Evolutionary conservation across 441 rosid genomes (phyloP).

Genomic region (Macaranga tanarius): DNA sequence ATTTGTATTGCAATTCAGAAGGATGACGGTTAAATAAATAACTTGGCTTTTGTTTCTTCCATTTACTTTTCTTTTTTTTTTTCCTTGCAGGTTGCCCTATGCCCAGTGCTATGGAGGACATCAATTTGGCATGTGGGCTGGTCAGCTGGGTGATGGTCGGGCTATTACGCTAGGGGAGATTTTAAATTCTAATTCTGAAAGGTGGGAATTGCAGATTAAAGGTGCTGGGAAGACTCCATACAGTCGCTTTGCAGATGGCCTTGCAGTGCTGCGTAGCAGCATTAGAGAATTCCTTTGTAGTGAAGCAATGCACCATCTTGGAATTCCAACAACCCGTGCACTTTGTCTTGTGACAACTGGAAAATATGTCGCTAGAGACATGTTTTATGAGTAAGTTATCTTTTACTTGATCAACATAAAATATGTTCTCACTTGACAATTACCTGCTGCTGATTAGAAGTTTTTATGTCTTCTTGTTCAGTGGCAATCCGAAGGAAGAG

Average conservation of each 20-base stretch:
- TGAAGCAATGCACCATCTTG: slow-evolving; percentile 85
- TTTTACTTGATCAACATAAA: background rate
- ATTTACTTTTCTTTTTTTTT: background rate
- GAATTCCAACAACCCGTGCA: slow-evolving; percentile 95
- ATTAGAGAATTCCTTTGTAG: slow-evolving; percentile 93
- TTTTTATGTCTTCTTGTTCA: slow-evolving; percentile 34
- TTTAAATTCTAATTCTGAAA: slow-evolving; percentile 72
- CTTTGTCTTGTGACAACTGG: slow-evolving; percentile 93
- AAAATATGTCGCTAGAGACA: slow-evolving; percentile 86
- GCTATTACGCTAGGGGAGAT: slow-evolving; percentile 93
- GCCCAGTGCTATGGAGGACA: slow-evolving; percentile 98
- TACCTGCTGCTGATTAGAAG: slow-evolving; percentile 10
- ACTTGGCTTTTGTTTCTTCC: background rate
- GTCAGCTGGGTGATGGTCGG: slow-evolving; percentile 98
- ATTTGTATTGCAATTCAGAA: background rate
- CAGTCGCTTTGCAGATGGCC: slow-evolving; percentile 98
- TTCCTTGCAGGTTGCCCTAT: slow-evolving; percentile 62
- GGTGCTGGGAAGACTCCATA: slow-evolving; percentile 97
- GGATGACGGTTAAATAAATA: background rate
- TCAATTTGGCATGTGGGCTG: slow-evolving; percentile 99
- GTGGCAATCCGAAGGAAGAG: slow-evolving; percentile 96
- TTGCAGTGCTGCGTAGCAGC: slow-evolving; percentile 94
- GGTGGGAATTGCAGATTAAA: slow-evolving; percentile 99
- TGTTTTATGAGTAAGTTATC: slow-evolving; percentile 93
- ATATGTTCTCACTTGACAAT: background rate